Evolutionary conservation across 78 protist species (phyloP).

Genomic region (Paratrimastix pyriformis): DNA sequence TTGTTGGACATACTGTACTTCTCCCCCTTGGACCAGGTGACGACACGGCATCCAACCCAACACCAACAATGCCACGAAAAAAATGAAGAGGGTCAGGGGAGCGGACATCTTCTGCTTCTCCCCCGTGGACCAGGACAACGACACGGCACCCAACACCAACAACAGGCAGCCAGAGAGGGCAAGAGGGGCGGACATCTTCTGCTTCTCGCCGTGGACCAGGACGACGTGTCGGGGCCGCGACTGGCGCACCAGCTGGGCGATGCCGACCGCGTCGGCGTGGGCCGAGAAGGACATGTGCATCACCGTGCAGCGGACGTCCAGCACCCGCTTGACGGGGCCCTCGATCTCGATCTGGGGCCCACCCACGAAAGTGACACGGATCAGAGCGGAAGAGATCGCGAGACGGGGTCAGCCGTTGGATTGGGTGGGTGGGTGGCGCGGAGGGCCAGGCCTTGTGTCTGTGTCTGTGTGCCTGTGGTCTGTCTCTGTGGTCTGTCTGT

Average conservation of each 20-base stretch:
- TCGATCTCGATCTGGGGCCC: neutral
- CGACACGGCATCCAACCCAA: too few relatives aligned
- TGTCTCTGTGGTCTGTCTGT: slow-evolving; percentile 42
- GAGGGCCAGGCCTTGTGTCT: neutral
- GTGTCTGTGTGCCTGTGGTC: slow-evolving; percentile 34
- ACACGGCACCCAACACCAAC: too few relatives aligned
- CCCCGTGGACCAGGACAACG: too few relatives aligned
- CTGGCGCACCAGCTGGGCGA: slow-evolving; percentile 61
- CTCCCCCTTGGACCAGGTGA: too few relatives aligned
- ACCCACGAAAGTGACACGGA: neutral
- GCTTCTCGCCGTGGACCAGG: slow-evolving; percentile 91
- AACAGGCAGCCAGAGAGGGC: too few relatives aligned
- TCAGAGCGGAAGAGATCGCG: slow-evolving; percentile 6
- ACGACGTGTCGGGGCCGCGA: slow-evolving; percentile 69
- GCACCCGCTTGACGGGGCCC: neutral
- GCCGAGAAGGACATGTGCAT: slow-evolving; percentile 68
- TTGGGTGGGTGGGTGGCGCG: neutral
- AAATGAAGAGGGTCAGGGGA: too few relatives aligned
- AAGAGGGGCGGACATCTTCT: too few relatives aligned
- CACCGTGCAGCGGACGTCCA: slow-evolving; percentile 52
- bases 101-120: too few relatives aligned
- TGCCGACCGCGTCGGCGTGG: slow-evolving; percentile 94
- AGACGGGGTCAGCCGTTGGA: neutral
- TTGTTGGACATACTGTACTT: too few relatives aligned
- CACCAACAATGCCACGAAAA: too few relatives aligned